Evolutionary conservation across 1,284 basidiomycete species (phyloP), one percentile per base, ranked within the genome.

Genomic region (Sporisorium exsertum): DNA sequence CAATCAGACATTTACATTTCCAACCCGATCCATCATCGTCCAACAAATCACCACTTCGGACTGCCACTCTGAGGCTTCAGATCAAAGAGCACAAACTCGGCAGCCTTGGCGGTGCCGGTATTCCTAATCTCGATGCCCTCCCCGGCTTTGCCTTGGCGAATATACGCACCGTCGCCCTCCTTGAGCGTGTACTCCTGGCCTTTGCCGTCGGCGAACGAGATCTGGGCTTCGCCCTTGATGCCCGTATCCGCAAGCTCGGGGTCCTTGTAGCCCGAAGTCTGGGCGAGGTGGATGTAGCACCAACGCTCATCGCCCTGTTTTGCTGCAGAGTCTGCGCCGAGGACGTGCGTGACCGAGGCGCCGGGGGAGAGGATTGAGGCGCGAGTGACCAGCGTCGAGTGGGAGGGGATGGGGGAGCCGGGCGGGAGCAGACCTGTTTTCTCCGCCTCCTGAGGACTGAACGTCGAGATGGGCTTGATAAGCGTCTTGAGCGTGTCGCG

Each of bases 151-250:
- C 64, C 75, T 9, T 65, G 64, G n/a, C 63, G 56, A 50, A 79
- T 71, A 40, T 75, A 79, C 15, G 72, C 78, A 15, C 78, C 78
- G 49, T 75, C 72, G 0, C 78, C 78, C 40, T 79, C 78, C 22
- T 64, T 87, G 3, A 88, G 83, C 45, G 87, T 87, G 29, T 42
- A 40, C 5, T 85, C 85, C 18, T 86, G 86, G 12, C 88, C 86
- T 8, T 87, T 87, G 2, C 88, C 88, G 32, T 87, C 83, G 60
- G 82, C 80, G 43, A 90, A 73, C 57, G 84, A 88, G 58, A 92
- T 82, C 46, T 85, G 84, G 0, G 88, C 89, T 58, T 76, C 40
- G 9, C 45, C 51, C 16, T 70, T 70, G 46, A 56, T 66, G 9
- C 75, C 78, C 35, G 72, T 62, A 0, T 89, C 87, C 22, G 84